Percentiles rank a stretch among this genome's conserved stretches.
phyloP scores from a whole-genome alignment of 768 basidiomycete genomes.

The Termitomyces sp. region DNA sequence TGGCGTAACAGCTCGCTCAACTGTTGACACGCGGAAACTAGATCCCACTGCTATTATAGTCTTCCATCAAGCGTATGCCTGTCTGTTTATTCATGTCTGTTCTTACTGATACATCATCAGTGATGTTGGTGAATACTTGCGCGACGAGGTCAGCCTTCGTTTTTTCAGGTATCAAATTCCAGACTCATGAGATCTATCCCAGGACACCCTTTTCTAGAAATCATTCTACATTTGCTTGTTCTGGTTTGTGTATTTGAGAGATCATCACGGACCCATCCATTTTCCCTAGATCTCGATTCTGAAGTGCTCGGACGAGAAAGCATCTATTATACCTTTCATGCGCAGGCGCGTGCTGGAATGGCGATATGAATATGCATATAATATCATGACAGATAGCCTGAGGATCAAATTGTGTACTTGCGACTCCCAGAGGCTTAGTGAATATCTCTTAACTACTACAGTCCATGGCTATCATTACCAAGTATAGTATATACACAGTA shows the following conservation, averaged over 20 bases:
- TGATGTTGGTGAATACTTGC: conserved; percentile 96
- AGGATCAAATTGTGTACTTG: neutral
- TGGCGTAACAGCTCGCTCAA: conserved; percentile 94
- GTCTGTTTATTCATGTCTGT: neutral
- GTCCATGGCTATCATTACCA: too few species aligned
- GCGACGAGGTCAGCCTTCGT: conserved; percentile 72
- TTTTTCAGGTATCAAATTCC: neutral
- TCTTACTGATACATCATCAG: conserved; percentile 30
- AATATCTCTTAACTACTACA: too few species aligned
- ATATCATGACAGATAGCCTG: neutral
- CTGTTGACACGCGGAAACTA: conserved; percentile 92
- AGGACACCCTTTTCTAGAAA: conserved; percentile 77
- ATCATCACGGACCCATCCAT: conserved; percentile 13
- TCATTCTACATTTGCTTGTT: neutral
- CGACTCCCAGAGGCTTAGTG: too few species aligned
- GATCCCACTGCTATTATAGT: conserved; percentile 97
- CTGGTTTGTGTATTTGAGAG: conserved; percentile 8
- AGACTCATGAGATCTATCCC: conserved; percentile 7
- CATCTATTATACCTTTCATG: conserved; percentile 10
- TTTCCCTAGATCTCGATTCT: conserved; percentile 24
- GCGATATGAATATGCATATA: neutral
- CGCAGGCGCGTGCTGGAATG: conserved; percentile 13
- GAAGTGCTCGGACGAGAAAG: conserved; percentile 39
- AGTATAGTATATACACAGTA: too few species aligned
- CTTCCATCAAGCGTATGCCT: conserved; percentile 90